Evolutionary conservation across 225 moss, liverwort and hornwort genomes (phyloP).

Genomic region (Climacium dendroides): DNA sequence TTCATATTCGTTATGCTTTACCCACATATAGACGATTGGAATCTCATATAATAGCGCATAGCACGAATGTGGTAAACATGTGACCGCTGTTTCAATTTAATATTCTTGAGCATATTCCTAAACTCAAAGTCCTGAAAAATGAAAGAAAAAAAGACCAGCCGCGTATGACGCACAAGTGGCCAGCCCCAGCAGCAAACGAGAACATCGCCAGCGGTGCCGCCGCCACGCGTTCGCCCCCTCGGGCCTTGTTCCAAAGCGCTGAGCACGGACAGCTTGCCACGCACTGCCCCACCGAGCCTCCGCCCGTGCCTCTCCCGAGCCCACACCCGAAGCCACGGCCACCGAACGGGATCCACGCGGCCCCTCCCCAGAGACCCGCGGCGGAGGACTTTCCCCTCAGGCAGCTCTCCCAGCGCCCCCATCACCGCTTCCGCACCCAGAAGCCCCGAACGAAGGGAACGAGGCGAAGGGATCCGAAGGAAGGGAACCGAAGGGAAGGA

Average conservation of each 20-base stretch:
- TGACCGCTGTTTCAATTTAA: rapidly evolving
- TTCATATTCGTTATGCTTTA: neutral
- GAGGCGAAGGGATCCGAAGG: neutral
- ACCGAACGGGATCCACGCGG: neutral
- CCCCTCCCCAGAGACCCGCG: neutral
- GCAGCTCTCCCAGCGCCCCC: neutral
- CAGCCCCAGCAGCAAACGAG: neutral
- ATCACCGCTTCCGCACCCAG: neutral
- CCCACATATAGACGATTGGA: rapidly evolving
- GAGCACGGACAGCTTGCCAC: neutral
- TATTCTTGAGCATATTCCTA: neutral
- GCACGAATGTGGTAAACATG: rapidly evolving
- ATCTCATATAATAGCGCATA: rapidly evolving
- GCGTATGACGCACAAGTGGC: neutral
- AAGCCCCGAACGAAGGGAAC: neutral
- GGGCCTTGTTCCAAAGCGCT: neutral
- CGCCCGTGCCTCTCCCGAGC: neutral
- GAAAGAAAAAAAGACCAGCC: neutral
- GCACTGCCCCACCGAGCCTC: neutral
- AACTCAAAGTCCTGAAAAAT: neutral
- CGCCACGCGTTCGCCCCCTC: neutral
- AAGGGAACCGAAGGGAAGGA: neutral
- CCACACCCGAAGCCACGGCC: neutral
- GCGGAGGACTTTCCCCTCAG: neutral
- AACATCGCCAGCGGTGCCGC: neutral